Percentiles rank a stretch among this genome's conserved stretches.
These are phyloP conservation scores for Colletotrichum scovillei DNA, from an alignment of 2,329 filamentous ascomycete species.

Conservation along the genomic window DNA sequence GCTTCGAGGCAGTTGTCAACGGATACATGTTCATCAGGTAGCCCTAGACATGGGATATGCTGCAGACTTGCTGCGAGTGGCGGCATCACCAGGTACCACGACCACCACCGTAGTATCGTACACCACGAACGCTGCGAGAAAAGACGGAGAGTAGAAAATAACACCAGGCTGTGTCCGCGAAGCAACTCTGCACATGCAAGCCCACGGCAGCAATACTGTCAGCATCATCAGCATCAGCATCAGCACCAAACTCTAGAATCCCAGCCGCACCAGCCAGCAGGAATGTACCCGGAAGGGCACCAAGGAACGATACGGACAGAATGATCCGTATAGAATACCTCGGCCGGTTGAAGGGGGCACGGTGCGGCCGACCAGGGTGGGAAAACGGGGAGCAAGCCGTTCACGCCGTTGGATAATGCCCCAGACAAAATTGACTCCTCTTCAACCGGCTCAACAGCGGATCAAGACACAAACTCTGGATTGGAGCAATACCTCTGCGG, in stretches of 20 bases:
- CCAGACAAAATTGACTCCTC: not conserved
- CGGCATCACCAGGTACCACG: not conserved
- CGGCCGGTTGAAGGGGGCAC: conserved; percentile 3
- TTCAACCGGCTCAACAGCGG: conserved; percentile 8
- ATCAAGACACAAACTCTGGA: conserved; percentile 4
- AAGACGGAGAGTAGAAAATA: not conserved
- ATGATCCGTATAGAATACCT: not conserved
- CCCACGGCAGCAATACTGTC: not conserved
- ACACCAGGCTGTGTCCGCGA: conserved; percentile 5
- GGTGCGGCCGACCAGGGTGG: not conserved
- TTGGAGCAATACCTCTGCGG: conserved; percentile 18
- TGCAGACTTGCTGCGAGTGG: conserved; percentile 25
- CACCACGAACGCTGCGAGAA: not conserved
- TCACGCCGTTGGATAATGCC: conserved; percentile 19
- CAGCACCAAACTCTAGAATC: not conserved
- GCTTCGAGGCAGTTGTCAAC: conserved; percentile 19
- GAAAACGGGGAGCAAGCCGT: conserved; percentile 13
- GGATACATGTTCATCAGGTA: conserved; percentile 3
- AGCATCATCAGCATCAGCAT: not conserved
- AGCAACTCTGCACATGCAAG: conserved; percentile 3
- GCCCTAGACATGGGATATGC: conserved; percentile 21
- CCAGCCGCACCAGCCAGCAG: not conserved
- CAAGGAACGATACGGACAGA: conserved; percentile 11
- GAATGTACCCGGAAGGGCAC: not conserved
- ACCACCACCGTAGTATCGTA: not conserved